A percentile compares a stretch with the other conserved stretches of the same genome.
phyloP scores from a whole-genome alignment of 225 moss, liverwort and hornwort genomes.

The Neckera pumila region DNA sequence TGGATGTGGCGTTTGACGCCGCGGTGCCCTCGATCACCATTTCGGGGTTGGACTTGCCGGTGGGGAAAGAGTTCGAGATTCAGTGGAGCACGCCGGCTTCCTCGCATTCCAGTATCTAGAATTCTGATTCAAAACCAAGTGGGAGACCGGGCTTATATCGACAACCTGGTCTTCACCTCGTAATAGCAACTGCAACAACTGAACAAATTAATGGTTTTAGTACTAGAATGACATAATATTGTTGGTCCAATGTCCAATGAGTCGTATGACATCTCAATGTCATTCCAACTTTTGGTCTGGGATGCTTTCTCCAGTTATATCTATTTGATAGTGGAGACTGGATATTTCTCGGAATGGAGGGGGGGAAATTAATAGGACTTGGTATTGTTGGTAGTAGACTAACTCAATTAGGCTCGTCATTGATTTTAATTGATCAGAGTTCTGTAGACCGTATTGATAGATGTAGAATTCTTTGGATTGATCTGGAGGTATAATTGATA shows the following conservation, averaged over 20 bases:
- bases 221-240: background rate
- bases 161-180: background rate
- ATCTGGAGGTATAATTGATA: background rate
- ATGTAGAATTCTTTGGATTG: background rate
- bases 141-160: too few relatives aligned
- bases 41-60: conserved; percentile 5
- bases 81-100: conserved; percentile 12
- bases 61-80: conserved; percentile 34
- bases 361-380: background rate
- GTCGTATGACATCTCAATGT: background rate
- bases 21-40: conserved; percentile 11
- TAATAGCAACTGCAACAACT: background rate
- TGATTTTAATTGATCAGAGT: background rate
- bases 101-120: conserved; percentile 1
- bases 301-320: background rate
- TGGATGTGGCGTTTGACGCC: background rate
- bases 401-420: background rate
- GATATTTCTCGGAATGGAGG: background rate
- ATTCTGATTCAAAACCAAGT: background rate
- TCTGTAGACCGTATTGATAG: background rate
- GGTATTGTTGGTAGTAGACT: background rate
- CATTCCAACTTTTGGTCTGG: background rate
- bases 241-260: too few relatives aligned
- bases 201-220: background rate
- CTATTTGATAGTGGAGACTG: background rate